phyloP scores from a whole-genome alignment of 2,329 filamentous ascomycete species.

The Mariannaea elegans region DNA sequence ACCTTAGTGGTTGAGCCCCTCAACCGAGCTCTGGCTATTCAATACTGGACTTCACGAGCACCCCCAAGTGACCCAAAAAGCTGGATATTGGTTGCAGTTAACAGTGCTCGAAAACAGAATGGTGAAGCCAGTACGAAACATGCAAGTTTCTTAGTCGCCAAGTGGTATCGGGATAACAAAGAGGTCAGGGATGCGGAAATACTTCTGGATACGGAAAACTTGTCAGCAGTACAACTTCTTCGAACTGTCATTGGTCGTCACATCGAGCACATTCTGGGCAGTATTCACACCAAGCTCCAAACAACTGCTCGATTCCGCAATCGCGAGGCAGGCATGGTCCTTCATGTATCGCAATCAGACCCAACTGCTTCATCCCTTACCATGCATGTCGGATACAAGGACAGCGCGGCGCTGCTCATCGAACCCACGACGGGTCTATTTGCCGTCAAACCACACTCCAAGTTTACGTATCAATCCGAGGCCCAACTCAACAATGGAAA shows the following conservation, averaged over 20 bases:
- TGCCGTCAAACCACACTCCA: slow-evolving; percentile 72
- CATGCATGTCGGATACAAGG: slow-evolving; percentile 73
- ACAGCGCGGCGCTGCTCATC: slow-evolving; percentile 69
- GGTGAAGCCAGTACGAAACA: slow-evolving; percentile 51
- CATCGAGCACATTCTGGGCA: slow-evolving; percentile 74
- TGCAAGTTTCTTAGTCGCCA: slow-evolving; percentile 66
- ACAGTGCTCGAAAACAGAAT: slow-evolving; percentile 66
- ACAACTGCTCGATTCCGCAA: slow-evolving; percentile 68
- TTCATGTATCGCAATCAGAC: slow-evolving; percentile 67
- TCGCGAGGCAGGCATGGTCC: slow-evolving; percentile 64
- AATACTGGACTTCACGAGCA: slow-evolving; percentile 82
- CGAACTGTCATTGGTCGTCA: slow-evolving; percentile 80
- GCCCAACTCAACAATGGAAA: slow-evolving; percentile 68
- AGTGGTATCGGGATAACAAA: slow-evolving; percentile 87
- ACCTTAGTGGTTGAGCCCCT: slow-evolving; percentile 80
- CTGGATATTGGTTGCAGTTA: slow-evolving; percentile 89
- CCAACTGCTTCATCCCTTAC: slow-evolving; percentile 73
- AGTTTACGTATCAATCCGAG: slow-evolving; percentile 66
- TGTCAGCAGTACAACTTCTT: slow-evolving; percentile 80
- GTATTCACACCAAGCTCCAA: slow-evolving; percentile 69
- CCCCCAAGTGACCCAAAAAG: slow-evolving; percentile 71
- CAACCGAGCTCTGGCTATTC: slow-evolving; percentile 83
- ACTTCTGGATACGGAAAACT: slow-evolving; percentile 68
- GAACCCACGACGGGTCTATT: slow-evolving; percentile 83
- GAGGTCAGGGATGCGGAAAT: slow-evolving; percentile 77